Conservation (phyloP, 225 moss, liverwort and hornwort genomes). For the Physcomitrium patens region DNA sequence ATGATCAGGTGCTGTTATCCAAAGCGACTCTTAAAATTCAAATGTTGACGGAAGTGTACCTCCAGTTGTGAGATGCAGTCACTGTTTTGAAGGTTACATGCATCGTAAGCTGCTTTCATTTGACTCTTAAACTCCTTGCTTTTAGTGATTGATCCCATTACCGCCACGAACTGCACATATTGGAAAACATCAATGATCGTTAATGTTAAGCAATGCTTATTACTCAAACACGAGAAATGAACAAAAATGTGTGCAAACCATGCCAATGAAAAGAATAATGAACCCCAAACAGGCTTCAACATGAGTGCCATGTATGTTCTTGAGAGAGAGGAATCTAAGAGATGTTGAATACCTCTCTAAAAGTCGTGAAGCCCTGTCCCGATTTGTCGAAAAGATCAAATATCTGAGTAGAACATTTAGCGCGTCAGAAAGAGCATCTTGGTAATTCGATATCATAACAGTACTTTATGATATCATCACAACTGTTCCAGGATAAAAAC, state of each 20-base stretch:
- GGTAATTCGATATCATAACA: no score
- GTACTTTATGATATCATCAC: no score
- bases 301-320: background rate
- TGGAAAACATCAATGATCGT: background rate
- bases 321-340: slow-evolving; percentile 3
- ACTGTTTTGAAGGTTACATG: slow-evolving; percentile 58
- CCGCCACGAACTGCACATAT: slow-evolving; percentile 74
- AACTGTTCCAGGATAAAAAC: no score
- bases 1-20: background rate
- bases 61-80: slow-evolving; percentile 54
- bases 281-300: background rate
- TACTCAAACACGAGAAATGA: background rate
- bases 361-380: no score
- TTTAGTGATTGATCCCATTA: slow-evolving; percentile 64
- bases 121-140: slow-evolving; percentile 54
- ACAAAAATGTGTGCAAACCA: background rate
- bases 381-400: no score
- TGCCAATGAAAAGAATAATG: background rate
- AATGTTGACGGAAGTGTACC: slow-evolving; percentile 34
- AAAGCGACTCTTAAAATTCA: no score
- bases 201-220: background rate
- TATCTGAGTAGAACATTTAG: no score
- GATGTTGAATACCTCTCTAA: no score
- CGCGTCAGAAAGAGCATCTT: no score
- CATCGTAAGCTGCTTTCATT: slow-evolving; percentile 62